Conservation (phyloP, 1,284 basidiomycete species). For the Cutaneotrichosporon sp. region DNA sequence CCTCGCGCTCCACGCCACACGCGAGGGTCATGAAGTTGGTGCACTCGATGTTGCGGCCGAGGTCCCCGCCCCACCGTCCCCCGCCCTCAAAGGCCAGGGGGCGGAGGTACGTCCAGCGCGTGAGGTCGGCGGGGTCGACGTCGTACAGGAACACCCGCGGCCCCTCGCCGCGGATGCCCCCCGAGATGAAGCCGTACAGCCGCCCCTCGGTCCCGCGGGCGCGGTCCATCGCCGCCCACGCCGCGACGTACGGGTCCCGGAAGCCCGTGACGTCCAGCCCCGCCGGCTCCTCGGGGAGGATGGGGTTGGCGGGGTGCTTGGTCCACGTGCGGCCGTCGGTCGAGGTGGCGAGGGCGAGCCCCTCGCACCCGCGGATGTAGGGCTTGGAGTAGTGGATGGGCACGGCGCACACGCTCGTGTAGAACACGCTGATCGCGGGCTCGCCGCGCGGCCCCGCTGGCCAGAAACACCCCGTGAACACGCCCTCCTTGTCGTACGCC, state of each 20-base stretch:
- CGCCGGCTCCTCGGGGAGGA: constrained; percentile 19
- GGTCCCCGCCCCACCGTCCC: constrained; percentile 24
- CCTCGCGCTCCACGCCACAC: neutral
- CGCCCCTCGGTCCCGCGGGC: neutral
- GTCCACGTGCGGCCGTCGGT: constrained; percentile 25
- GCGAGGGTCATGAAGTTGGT: constrained; percentile 18
- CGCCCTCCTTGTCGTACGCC: constrained; percentile 23
- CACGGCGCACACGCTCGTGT: constrained; percentile 15
- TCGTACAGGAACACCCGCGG: constrained; percentile 25
- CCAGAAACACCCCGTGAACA: constrained; percentile 29
- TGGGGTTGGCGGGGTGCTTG: constrained; percentile 22
- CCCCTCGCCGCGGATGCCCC: constrained; percentile 19
- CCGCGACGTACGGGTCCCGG: constrained; percentile 27
- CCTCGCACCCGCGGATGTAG: constrained; percentile 24
- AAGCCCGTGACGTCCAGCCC: constrained; percentile 24
- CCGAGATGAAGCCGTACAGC: constrained; percentile 28
- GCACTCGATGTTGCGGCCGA: constrained; percentile 32
- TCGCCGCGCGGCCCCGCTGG: constrained; percentile 6
- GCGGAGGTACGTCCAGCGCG: constrained; percentile 23
- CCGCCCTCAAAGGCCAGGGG: constrained; percentile 15
- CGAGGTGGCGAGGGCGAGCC: constrained; percentile 22
- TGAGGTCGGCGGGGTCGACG: constrained; percentile 21
- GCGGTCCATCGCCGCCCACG: constrained; percentile 26
- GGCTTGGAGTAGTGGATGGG: constrained; percentile 18
- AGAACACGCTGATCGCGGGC: constrained; percentile 16